Conservation (phyloP, 1,139 yeast species). For the Yamadazyma triangularis region DNA sequence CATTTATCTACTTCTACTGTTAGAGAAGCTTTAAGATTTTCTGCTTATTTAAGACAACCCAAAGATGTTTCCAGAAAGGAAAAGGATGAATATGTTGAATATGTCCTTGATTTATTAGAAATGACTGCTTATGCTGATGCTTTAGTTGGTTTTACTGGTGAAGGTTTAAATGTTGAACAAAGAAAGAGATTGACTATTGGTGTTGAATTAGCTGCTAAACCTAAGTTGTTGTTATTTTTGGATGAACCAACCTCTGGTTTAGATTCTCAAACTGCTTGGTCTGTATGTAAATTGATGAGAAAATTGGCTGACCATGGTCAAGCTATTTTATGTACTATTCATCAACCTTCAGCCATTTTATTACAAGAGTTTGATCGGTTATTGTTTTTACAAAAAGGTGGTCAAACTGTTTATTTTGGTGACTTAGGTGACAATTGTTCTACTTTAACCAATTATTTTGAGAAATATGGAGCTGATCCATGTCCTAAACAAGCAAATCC, state of each 20-base stretch:
- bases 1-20: conserved; percentile 74
- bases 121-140: conserved; percentile 78
- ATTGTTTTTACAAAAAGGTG: conserved; percentile 69
- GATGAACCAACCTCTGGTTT: conserved; percentile 95
- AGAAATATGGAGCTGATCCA: conserved; percentile 58
- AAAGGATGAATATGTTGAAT: conserved; percentile 68
- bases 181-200: conserved; percentile 81
- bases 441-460: conserved; percentile 63
- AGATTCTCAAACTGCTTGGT: conserved; percentile 92
- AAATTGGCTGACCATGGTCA: conserved; percentile 76
- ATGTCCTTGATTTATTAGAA: conserved; percentile 62
- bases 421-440: conserved; percentile 65
- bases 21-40: conserved; percentile 69
- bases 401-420: conserved; percentile 76
- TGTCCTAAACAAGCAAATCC: conserved; percentile 70
- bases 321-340: conserved; percentile 79
- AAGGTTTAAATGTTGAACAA: conserved; percentile 76
- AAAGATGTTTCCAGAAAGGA: conserved; percentile 47
- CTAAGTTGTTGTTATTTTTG: conserved; percentile 70
- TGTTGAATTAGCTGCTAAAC: conserved; percentile 86
- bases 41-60: conserved; percentile 75
- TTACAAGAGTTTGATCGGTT: conserved; percentile 76
- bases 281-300: conserved; percentile 74
- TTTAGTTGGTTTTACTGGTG: conserved; percentile 79
- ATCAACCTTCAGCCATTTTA: conserved; percentile 77